These are phyloP conservation scores for Cyberlindnera veronae DNA, from an alignment of 805 yeast species.

Conservation along the genomic window DNA sequence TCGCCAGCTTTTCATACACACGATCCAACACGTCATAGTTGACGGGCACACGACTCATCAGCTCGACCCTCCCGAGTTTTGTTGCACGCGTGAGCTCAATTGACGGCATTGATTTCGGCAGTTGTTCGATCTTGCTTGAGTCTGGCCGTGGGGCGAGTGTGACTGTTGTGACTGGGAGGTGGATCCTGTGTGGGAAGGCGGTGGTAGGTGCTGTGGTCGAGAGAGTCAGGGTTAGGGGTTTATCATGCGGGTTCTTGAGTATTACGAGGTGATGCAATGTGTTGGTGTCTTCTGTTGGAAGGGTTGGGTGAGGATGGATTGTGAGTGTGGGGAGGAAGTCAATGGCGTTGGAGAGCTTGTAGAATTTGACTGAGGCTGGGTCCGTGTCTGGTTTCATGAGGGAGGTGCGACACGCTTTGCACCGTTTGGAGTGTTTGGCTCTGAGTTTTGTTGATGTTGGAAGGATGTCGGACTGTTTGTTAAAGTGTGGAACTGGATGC, in stretches of 20 bases:
- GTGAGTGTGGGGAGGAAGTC: slow-evolving; percentile 23
- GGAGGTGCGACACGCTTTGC: slow-evolving; percentile 28
- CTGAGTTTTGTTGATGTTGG: slow-evolving; percentile 22
- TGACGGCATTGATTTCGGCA: slow-evolving; percentile 30
- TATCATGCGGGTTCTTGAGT: slow-evolving; percentile 20
- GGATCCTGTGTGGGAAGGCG: too few relatives aligned
- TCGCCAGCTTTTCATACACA: slow-evolving; percentile 23
- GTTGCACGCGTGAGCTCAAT: slow-evolving; percentile 26
- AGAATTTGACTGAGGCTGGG: slow-evolving; percentile 25
- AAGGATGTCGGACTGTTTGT: not conserved
- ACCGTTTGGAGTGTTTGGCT: slow-evolving; percentile 24
- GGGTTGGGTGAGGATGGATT: slow-evolving; percentile 6
- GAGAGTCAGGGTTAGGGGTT: slow-evolving; percentile 11
- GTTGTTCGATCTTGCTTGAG: slow-evolving; percentile 17
- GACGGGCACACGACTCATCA: slow-evolving; percentile 24
- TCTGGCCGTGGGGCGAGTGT: slow-evolving; percentile 18
- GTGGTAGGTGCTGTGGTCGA: slow-evolving; percentile 11
- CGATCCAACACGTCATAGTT: slow-evolving; percentile 8
- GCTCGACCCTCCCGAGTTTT: slow-evolving; percentile 30
- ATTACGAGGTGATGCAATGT: slow-evolving; percentile 8
- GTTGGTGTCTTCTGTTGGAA: too few relatives aligned
- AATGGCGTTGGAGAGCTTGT: slow-evolving; percentile 27
- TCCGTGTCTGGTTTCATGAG: slow-evolving; percentile 29
- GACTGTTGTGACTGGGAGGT: slow-evolving; percentile 22
- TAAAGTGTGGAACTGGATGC: slow-evolving; percentile 4